Evolutionary conservation across 768 basidiomycete species (phyloP), one percentile per base, ranked within the genome.

Genomic region (Termitomyces sp.): DNA sequence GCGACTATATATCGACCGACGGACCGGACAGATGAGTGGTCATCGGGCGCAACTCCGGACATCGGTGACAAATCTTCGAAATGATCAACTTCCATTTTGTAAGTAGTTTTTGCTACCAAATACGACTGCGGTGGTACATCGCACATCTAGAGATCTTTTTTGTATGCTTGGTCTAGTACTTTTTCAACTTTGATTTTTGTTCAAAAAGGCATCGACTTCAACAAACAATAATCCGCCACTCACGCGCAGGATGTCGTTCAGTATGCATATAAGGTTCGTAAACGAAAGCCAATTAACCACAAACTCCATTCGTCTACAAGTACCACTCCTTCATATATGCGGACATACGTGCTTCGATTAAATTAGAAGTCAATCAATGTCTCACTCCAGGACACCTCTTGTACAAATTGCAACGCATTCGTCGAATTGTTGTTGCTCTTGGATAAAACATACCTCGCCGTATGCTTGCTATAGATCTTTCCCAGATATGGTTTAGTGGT

Each of bases 21-120:
- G n/a, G 59, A 63, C 50, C 75, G 74, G 74, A 66, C 62, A 60
- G 70, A 75, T 60, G 69, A 74, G 59, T 80, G 79, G 79, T 65
- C 72, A 32, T 50, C 22, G 50, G 50, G 38, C 36, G 30, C 38
- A 32, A 18, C 50, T 30, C 51, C 69, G 58, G 45, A 60, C 53
- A 55, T 62, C 33, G 57, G 61, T 55, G 68, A 64, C 60, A 65
- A 20, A 26, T 58, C 57, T 44, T 36, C 59, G 52, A 57, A 58
- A 16, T 62, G 52, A 60, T 44, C 2, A 32, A 40, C 13, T 26
- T 24, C 50, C 13, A 26, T 42, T 32, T n/a, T 53, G 45, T 47
- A 47, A 53, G 54, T 56, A 54, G 40, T n/a, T 53, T 35, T 20
- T 42, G 18, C 26, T 52, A 53, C 22, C 36, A 40, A 28, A 20